A percentile compares a stretch with the other conserved stretches of the same genome.
These are phyloP conservation scores for Lecanicillium sp. DNA, from an alignment of 2,329 filamentous ascomycete species.

Conservation along the genomic window DNA sequence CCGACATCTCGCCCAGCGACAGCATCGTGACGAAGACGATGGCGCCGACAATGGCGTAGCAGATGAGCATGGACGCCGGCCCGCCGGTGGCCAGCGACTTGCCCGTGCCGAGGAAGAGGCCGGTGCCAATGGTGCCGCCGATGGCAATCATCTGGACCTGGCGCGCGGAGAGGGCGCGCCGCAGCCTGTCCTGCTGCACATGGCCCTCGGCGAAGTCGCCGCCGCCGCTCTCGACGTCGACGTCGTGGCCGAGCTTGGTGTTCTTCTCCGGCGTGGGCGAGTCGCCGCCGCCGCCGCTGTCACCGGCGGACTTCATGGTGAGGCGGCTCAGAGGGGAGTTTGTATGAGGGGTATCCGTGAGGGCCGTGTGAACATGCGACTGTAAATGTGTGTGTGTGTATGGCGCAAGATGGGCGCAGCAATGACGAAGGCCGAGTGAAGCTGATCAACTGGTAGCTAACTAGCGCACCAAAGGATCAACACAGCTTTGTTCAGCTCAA, in stretches of 20 bases:
- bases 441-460: too few species aligned
- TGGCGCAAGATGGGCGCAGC: too few species aligned
- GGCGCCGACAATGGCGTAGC: conserved; percentile 49
- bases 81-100: conserved; percentile 54
- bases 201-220: conserved; percentile 13
- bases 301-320: not conserved
- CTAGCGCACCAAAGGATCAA: too few species aligned
- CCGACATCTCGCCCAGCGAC: conserved; percentile 54
- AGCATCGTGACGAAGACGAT: conserved; percentile 57
- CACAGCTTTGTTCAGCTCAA: too few species aligned
- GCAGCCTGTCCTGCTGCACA: conserved; percentile 39
- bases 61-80: conserved; percentile 52
- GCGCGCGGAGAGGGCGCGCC: conserved; percentile 50
- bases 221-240: conserved; percentile 4
- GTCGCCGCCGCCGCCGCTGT: not conserved
- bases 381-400: too few species aligned
- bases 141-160: conserved; percentile 65
- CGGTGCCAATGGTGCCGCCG: conserved; percentile 54
- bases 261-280: conserved; percentile 7
- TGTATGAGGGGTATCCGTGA: too few species aligned
- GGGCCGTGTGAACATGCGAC: too few species aligned
- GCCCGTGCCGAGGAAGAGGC: conserved; percentile 57
- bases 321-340: not conserved
- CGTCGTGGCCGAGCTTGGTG: conserved; percentile 1
- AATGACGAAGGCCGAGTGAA: too few species aligned